Conservation (phyloP, 306 rosid genomes). For the Dicorynia guianensis region DNA sequence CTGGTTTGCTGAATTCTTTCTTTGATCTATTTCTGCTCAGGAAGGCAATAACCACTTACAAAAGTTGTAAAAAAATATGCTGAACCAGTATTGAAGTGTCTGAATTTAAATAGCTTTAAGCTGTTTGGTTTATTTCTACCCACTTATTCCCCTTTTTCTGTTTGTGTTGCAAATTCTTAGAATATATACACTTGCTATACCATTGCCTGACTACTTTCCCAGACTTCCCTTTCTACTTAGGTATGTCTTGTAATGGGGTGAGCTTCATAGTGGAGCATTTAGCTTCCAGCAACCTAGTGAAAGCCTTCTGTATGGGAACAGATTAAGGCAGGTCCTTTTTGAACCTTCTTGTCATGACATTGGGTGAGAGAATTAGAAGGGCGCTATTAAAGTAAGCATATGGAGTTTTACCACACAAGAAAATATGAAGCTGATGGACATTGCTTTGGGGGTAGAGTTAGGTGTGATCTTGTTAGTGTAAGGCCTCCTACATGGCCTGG, state of each 20-base stretch:
- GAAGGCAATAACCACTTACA: neutral
- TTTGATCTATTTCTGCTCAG: neutral
- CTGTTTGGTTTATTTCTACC: neutral
- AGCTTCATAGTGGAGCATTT: neutral
- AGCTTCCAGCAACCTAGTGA: too few species aligned
- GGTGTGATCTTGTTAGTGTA: too few species aligned
- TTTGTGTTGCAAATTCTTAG: conserved; percentile 10
- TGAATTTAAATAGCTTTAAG: conserved; percentile 24
- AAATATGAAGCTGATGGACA: too few species aligned
- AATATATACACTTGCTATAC: neutral
- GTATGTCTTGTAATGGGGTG: neutral
- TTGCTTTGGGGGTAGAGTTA: too few species aligned
- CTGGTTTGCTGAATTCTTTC: conserved; percentile 26
- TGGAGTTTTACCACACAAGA: too few species aligned
- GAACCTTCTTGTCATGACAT: too few species aligned
- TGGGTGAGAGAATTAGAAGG: too few species aligned
- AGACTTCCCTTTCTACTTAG: neutral
- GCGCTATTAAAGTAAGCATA: too few species aligned
- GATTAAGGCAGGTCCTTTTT: too few species aligned
- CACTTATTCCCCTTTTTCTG: neutral
- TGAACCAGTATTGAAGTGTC: neutral
- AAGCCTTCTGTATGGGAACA: too few species aligned
- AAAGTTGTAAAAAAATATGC: neutral
- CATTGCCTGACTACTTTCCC: neutral
- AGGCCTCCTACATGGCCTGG: too few species aligned